phyloP scores from a whole-genome alignment of 2,329 filamentous ascomycete genomes.

The Tolypocladium sp. region DNA sequence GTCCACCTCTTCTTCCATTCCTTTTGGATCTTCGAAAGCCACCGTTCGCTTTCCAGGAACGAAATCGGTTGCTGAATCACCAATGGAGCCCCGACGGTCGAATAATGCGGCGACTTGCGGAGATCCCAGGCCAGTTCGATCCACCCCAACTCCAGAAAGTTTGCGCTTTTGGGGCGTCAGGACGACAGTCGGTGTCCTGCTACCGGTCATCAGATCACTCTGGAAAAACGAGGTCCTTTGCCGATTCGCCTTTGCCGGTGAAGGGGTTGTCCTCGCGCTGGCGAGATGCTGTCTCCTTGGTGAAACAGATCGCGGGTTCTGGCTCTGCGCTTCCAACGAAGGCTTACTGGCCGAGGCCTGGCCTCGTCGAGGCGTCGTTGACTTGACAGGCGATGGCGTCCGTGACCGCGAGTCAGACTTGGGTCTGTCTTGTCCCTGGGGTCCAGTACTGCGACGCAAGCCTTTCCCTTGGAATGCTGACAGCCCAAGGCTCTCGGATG shows the following conservation, averaged over 20 bases:
- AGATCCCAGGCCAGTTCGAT: constrained; percentile 64
- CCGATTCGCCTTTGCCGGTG: constrained; percentile 11
- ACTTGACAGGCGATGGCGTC: constrained; percentile 9
- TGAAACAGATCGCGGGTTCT: neutral
- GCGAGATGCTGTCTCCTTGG: constrained; percentile 4
- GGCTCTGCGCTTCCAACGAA: constrained; percentile 1
- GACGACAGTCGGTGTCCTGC: constrained; percentile 53
- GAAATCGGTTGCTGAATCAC: constrained; percentile 56
- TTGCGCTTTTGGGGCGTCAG: constrained; percentile 41
- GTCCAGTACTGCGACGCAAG: constrained; percentile 36
- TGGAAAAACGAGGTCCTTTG: constrained; percentile 38
- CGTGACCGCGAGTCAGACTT: constrained; percentile 2
- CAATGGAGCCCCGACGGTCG: constrained; percentile 62
- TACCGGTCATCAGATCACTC: constrained; percentile 41
- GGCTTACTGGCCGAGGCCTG: neutral
- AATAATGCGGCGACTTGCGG: constrained; percentile 64
- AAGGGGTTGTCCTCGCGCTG: constrained; percentile 8
- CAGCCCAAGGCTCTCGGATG: constrained; percentile 44
- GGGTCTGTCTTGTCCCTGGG: constrained; percentile 18
- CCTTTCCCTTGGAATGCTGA: constrained; percentile 42
- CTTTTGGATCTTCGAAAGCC: constrained; percentile 56
- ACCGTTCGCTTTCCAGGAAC: constrained; percentile 44
- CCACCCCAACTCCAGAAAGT: constrained; percentile 60
- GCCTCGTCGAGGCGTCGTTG: constrained; percentile 3
- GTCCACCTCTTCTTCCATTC: constrained; percentile 55